Percentiles rank a stretch among this genome's conserved stretches.
These are phyloP conservation scores for Cyclotella atomus DNA, from an alignment of 108 stramenopile genomes.

Conservation along the genomic window DNA sequence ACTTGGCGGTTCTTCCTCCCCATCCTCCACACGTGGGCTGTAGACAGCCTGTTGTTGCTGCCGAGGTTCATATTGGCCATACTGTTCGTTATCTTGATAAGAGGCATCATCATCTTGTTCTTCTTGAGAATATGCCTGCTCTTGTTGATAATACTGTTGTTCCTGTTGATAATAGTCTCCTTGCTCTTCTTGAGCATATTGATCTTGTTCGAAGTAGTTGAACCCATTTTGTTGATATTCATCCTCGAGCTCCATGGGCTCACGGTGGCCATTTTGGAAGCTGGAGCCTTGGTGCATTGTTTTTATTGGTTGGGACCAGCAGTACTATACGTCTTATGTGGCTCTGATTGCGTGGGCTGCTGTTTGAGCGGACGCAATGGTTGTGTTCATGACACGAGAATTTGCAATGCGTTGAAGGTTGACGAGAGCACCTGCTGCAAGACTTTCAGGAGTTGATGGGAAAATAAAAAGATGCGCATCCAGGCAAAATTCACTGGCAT, in stretches of 20 bases:
- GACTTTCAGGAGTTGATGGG: neutral
- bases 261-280: too few relatives aligned
- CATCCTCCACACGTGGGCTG: neutral
- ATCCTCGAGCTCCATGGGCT: slow-evolving; percentile 18
- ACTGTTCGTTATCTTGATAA: neutral
- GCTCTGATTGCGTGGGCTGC: too few relatives aligned
- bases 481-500: too few relatives aligned
- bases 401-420: neutral
- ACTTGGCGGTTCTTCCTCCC: neutral
- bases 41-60: neutral
- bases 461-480: too few relatives aligned
- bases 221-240: neutral
- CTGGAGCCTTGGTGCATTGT: neutral
- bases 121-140: neutral
- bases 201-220: neutral
- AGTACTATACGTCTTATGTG: too few relatives aligned
- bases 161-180: too few relatives aligned
- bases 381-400: too few relatives aligned
- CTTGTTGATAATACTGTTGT: too few relatives aligned
- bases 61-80: neutral
- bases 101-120: neutral
- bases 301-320: too few relatives aligned
- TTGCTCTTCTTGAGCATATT: neutral
- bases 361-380: too few relatives aligned
- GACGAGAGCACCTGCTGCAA: neutral